These are phyloP conservation scores for Clarireedia sp. DNA, from an alignment of 2,329 filamentous ascomycete species.

Conservation along the genomic window DNA sequence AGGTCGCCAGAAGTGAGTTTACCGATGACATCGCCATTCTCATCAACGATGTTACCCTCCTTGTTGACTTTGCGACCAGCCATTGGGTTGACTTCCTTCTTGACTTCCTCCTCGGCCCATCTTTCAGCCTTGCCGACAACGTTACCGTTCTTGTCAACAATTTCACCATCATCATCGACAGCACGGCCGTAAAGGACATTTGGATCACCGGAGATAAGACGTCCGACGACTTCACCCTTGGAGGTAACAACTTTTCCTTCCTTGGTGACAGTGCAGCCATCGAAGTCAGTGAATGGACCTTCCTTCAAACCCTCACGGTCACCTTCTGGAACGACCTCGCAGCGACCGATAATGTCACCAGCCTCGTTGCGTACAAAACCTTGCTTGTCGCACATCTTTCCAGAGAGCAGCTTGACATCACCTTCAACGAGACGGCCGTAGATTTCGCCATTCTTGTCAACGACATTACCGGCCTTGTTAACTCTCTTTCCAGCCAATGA, in stretches of 20 bases:
- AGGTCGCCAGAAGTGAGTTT: constrained; percentile 62
- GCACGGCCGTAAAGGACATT: constrained; percentile 64
- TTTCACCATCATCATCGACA: constrained; percentile 77
- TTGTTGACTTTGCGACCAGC: constrained; percentile 48
- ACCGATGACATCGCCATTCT: constrained; percentile 53
- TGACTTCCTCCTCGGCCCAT: constrained; percentile 48
- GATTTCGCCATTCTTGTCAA: constrained; percentile 46
- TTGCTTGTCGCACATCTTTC: constrained; percentile 63
- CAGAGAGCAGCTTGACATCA: constrained; percentile 52
- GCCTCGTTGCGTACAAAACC: constrained; percentile 65
- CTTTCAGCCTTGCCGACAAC: constrained; percentile 49
- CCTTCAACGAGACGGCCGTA: constrained; percentile 62
- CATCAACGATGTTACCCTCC: constrained; percentile 52
- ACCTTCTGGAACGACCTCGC: constrained; percentile 59
- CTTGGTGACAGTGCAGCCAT: constrained; percentile 57
- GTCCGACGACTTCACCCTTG: constrained; percentile 63
- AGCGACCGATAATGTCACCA: constrained; percentile 61
- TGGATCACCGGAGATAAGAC: constrained; percentile 60
- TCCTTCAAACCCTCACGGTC: constrained; percentile 57
- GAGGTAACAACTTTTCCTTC: constrained; percentile 61
- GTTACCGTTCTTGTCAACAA: constrained; percentile 68
- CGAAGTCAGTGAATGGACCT: constrained; percentile 60
- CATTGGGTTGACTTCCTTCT: constrained; percentile 44
- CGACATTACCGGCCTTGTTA: constrained; percentile 60
- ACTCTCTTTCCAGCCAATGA: constrained; percentile 61